These are phyloP conservation scores for Calophaca sinica DNA, from an alignment of 306 rosid genomes.

Conservation along the genomic window DNA sequence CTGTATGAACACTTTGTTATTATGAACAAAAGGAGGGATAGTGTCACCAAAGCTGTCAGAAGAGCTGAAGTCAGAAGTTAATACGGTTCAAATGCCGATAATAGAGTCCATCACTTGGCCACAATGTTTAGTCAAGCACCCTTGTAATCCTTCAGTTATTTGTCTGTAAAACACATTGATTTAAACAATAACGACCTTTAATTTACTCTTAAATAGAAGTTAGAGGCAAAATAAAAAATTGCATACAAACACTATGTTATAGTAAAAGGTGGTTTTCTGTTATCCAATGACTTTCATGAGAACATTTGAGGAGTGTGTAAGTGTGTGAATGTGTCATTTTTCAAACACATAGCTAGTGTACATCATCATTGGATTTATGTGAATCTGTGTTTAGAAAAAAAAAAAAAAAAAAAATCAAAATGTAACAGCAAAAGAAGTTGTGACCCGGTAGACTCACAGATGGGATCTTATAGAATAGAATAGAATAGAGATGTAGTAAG, in stretches of 20 bases:
- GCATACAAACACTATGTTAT: background rate
- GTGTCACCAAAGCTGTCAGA: constrained; percentile 30
- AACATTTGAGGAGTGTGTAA: background rate
- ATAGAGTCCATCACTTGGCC: constrained; percentile 36
- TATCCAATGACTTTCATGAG: background rate
- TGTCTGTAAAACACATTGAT: constrained; percentile 54
- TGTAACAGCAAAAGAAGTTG: no score
- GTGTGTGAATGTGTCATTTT: background rate
- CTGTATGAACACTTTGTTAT: constrained; percentile 43
- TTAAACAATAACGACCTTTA: background rate
- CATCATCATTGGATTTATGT: background rate
- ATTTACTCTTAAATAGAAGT: constrained; percentile 15
- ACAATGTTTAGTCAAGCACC: constrained; percentile 30
- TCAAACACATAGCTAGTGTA: background rate
- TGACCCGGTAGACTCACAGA: no score
- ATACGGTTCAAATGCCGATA: constrained; percentile 17
- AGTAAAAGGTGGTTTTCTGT: background rate
- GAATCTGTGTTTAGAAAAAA: background rate
- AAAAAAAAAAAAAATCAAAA: no score
- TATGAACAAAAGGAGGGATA: constrained; percentile 33
- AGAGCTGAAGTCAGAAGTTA: constrained; percentile 42
- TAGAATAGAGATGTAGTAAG: background rate
- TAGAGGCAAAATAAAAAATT: background rate
- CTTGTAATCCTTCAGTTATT: constrained; percentile 36
- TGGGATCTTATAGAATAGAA: background rate